Conservation (phyloP, 345 rosid genomes). For the Carallia brachiata region DNA sequence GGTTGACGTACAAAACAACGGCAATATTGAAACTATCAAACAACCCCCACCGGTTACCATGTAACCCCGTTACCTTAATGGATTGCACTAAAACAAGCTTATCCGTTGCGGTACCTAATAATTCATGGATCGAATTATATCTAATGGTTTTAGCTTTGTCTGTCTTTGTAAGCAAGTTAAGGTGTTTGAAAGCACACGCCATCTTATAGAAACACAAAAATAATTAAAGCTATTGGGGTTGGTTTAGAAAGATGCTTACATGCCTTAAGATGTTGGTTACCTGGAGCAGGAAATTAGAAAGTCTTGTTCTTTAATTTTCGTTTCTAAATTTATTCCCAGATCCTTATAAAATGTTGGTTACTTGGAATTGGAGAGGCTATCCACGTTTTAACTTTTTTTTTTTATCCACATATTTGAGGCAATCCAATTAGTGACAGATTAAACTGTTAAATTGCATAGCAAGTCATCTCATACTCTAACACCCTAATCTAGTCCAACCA, state of each 20-base stretch:
- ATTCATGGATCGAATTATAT: not conserved
- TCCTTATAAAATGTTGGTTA: not conserved
- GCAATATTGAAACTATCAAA: not conserved
- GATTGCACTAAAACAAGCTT: constrained; percentile 9
- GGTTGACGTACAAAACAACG: constrained; percentile 9
- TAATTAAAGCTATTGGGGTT: constrained; percentile 5
- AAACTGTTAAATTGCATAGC: no score
- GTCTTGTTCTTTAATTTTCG: not conserved
- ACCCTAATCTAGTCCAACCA: no score
- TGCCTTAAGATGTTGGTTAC: constrained; percentile 5
- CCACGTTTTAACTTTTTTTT: not conserved
- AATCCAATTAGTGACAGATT: not conserved
- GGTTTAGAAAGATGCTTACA: constrained; percentile 11
- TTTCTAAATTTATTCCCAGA: not conserved
- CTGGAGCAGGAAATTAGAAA: not conserved
- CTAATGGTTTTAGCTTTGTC: not conserved
- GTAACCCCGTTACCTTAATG: not conserved
- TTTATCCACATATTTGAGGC: not conserved
- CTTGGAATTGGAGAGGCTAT: not conserved
- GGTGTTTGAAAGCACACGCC: constrained; percentile 38
- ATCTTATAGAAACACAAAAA: not conserved
- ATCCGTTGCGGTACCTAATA: constrained; percentile 30
- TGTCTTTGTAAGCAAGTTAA: constrained; percentile 37
- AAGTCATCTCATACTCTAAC: no score
- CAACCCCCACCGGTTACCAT: not conserved